Evolutionary conservation across 768 basidiomycete genomes (phyloP), one percentile per base, ranked within the genome.

Genomic region (Neoboletus subvelutipes): DNA sequence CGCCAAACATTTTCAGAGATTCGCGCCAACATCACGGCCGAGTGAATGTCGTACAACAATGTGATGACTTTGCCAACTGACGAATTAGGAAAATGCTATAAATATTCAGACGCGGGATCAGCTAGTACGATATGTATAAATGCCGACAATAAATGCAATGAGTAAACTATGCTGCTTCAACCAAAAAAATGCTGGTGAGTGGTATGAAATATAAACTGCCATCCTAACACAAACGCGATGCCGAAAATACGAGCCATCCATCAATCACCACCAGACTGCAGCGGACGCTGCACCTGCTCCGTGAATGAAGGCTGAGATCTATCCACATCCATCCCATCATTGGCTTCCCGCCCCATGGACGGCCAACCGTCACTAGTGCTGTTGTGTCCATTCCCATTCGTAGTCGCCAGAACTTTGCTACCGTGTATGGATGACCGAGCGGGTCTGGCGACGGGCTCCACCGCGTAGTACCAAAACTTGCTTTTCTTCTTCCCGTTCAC

Each of bases 401-500:
- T 45, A 6, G 41, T 37, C 46, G 56, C 45, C 50, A 60, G 57
- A 50, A 60, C 49, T 48, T 60, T 61, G 56, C 56, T 47, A 24
- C 50, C 64, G 33, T 22, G 52, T 26, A 46, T 45, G 18, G 60
- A 53, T 48, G 64, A 62, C 26, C 45, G 56, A 36, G 63, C 18
- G 13, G 73, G 60, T 26, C 73, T 76, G 9, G 80, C 71, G 43
- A 81, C 64, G 1, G 90, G 87, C 63, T 93, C 91, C 26, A 93
- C 88, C 20, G 91, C 91, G 61, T 94, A 94, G 43, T 88, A 87
- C 90, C 91, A 92, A 69, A 86, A 92, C 66, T 88, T 92, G 67
- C 91, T 92, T 71, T 81, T 85, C 76, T 90, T 92, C 76, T 87
- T 90, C 58, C 90, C 90, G 34, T 82, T 84, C 24, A 90, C 78